These are phyloP conservation scores for Zarea fungicola DNA, from an alignment of 2,329 filamentous ascomycete species.

Conservation along the genomic window DNA sequence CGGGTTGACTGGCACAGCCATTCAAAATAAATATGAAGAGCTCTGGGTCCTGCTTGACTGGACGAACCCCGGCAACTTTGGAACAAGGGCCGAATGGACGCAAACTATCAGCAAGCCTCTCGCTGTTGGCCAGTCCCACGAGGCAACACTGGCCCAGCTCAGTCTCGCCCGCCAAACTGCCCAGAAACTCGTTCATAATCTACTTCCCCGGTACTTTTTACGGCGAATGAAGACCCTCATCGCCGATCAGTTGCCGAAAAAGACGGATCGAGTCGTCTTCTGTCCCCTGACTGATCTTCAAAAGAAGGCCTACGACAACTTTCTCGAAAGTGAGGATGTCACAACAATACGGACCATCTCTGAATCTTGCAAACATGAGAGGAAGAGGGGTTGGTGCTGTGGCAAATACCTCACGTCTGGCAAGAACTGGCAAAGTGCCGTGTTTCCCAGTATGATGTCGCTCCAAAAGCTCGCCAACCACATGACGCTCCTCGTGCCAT, in stretches of 20 bases:
- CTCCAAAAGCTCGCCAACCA: constrained; percentile 91
- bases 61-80: constrained; percentile 77
- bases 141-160: constrained; percentile 78
- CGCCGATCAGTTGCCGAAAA: constrained; percentile 86
- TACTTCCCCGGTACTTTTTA: constrained; percentile 85
- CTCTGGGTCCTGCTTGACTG: constrained; percentile 95
- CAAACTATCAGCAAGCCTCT: constrained; percentile 72
- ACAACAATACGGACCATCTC: constrained; percentile 62
- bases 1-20: constrained; percentile 89
- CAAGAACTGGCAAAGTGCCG: constrained; percentile 65
- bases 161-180: constrained; percentile 77
- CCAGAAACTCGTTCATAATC: constrained; percentile 75
- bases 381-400: constrained; percentile 75
- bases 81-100: constrained; percentile 67
- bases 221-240: constrained; percentile 91
- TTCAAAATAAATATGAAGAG: constrained; percentile 97
- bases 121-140: constrained; percentile 84
- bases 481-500: constrained; percentile 78
- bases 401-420: constrained; percentile 54
- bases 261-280: constrained; percentile 91
- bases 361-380: constrained; percentile 62
- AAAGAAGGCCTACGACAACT: constrained; percentile 73
- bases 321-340: constrained; percentile 65
- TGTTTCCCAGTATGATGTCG: constrained; percentile 79
- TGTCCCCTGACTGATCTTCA: constrained; percentile 84